Conservation (phyloP, 495 filamentous ascomycete genomes). For the Parachaetomium inaequale region DNA sequence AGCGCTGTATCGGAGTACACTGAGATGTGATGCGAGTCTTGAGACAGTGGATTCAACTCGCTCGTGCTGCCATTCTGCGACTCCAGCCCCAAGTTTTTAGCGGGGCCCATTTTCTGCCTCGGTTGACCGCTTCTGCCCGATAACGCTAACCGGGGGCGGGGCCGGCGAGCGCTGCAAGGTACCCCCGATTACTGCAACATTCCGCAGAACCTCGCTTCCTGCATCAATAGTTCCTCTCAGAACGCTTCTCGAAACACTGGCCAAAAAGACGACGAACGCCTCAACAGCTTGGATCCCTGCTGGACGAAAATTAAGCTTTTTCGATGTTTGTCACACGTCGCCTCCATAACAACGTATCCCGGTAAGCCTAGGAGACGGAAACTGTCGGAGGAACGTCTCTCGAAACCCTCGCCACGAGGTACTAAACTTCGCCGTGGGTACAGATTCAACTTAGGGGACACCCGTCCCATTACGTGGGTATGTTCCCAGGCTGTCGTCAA, state of each 20-base stretch:
- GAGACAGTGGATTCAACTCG: constrained; percentile 3
- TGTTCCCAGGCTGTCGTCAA: no score
- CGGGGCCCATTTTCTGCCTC: constrained; percentile 16
- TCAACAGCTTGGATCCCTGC: neutral
- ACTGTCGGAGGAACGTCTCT: no score
- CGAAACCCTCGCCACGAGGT: no score
- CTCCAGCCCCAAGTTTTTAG: constrained; percentile 17
- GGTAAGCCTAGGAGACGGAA: neutral
- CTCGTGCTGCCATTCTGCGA: neutral
- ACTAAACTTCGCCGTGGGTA: no score
- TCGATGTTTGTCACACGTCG: neutral
- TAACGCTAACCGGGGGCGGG: constrained; percentile 8
- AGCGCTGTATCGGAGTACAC: constrained; percentile 1
- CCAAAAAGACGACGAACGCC: neutral
- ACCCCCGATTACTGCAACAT: constrained; percentile 11
- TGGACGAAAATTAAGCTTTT: neutral
- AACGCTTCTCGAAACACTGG: constrained; percentile 1
- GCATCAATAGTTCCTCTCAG: constrained; percentile 1
- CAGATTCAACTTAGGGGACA: no score
- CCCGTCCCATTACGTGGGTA: no score
- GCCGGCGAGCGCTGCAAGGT: neutral
- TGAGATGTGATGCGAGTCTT: neutral
- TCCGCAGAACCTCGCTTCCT: neutral
- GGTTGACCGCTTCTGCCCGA: constrained; percentile 7
- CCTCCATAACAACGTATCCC: neutral